phyloP scores from a whole-genome alignment of 2,329 filamentous ascomycete genomes.

The Scytalidium sp. region DNA sequence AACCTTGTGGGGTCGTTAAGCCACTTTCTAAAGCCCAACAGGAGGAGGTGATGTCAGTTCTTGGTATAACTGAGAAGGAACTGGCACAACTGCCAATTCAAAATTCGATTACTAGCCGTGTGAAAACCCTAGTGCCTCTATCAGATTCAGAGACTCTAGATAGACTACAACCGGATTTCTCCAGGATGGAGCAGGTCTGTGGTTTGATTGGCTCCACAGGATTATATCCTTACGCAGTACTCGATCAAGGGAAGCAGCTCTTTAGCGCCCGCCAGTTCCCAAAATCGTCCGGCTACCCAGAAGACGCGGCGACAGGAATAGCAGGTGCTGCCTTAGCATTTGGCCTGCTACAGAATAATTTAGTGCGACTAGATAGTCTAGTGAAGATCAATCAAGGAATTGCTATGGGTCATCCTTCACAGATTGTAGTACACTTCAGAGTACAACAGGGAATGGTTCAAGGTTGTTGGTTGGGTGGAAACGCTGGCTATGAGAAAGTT shows the following conservation, averaged over 20 bases:
- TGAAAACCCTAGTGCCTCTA: neutral
- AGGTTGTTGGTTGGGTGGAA: slow-evolving; percentile 2
- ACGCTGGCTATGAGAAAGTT: neutral
- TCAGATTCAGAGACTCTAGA: neutral
- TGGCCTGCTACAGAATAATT: slow-evolving; percentile 47
- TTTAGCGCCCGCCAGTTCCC: slow-evolving; percentile 4
- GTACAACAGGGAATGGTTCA: neutral
- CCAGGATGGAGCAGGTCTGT: neutral
- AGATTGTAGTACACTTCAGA: slow-evolving; percentile 1
- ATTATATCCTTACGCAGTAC: slow-evolving; percentile 4
- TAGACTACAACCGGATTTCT: neutral
- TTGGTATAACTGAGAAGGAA: neutral
- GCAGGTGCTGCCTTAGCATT: slow-evolving; percentile 54
- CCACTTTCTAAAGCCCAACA: neutral
- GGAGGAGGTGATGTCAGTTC: neutral
- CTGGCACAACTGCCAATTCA: neutral
- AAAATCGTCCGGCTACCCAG: slow-evolving; percentile 32
- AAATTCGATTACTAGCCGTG: neutral
- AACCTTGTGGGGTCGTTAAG: neutral
- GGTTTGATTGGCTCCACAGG: slow-evolving; percentile 1
- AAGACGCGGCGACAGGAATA: slow-evolving; percentile 61
- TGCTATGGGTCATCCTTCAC: slow-evolving; percentile 1
- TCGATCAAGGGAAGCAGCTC: neutral
- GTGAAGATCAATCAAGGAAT: slow-evolving; percentile 1
- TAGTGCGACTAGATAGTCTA: slow-evolving; percentile 23